phyloP scores from a whole-genome alignment of 306 rosid species.

The Alnus glutinosa region DNA sequence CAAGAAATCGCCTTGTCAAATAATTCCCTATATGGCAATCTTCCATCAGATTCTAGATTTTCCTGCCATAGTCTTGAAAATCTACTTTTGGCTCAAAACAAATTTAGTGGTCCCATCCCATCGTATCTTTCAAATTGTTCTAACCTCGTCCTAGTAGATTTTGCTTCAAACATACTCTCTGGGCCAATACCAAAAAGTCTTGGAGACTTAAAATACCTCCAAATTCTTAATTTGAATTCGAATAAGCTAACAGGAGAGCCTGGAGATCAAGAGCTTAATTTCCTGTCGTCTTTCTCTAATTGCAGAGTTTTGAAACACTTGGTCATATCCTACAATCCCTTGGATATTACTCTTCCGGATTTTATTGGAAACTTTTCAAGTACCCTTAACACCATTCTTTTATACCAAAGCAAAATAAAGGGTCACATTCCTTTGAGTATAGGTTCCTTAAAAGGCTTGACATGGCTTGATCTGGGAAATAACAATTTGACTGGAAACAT shows the following conservation, averaged over 20 bases:
- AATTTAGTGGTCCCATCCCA: not conserved
- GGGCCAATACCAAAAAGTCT: not conserved
- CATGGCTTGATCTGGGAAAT: rapidly evolving
- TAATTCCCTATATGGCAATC: not conserved
- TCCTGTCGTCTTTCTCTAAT: not conserved
- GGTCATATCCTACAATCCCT: not conserved
- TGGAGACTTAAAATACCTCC: not conserved
- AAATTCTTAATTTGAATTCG: not conserved
- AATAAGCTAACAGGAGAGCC: not conserved
- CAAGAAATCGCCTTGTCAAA: not conserved
- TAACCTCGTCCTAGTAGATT: not conserved
- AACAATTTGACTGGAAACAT: not conserved
- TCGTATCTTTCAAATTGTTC: conserved; percentile 4
- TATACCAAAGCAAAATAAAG: not conserved
- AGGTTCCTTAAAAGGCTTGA: not conserved
- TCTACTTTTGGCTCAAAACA: not conserved
- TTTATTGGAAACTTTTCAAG: not conserved
- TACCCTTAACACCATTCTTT: not conserved
- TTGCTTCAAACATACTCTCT: not conserved
- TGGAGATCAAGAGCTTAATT: not conserved
- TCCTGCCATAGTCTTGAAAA: not conserved
- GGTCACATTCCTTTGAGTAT: not conserved
- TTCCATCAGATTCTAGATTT: not conserved
- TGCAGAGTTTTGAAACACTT: not conserved
- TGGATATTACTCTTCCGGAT: not conserved